Evolutionary conservation across 345 rosid genomes (phyloP).

Genomic region (Salix arbutifolia): DNA sequence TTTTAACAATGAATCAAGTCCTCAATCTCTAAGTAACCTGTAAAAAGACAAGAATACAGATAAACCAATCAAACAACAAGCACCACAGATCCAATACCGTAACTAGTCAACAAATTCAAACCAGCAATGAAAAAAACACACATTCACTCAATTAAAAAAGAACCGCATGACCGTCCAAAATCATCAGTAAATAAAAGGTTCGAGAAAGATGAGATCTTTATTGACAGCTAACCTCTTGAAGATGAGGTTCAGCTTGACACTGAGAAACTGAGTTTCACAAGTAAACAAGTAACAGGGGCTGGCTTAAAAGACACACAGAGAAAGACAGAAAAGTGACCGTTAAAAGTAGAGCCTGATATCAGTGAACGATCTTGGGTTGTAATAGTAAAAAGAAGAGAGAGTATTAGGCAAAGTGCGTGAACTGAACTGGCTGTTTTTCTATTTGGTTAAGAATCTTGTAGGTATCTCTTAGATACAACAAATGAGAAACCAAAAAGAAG

Average conservation of each 20-base stretch:
- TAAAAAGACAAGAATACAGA: constrained; percentile 12
- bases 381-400: not conserved
- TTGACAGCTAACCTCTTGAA: constrained; percentile 14
- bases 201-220: constrained; percentile 12
- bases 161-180: not conserved
- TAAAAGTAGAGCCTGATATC: not conserved
- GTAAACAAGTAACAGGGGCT: not conserved
- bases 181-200: not conserved
- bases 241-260: not conserved
- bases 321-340: not conserved
- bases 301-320: not conserved
- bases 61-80: constrained; percentile 4
- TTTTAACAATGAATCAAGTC: constrained; percentile 23
- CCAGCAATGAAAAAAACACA: not conserved
- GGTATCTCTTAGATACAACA: not conserved
- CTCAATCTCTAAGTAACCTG: constrained; percentile 24
- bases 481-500: not conserved
- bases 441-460: not conserved
- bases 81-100: constrained; percentile 12
- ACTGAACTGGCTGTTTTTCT: not conserved
- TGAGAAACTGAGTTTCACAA: not conserved
- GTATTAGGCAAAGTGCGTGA: not conserved
- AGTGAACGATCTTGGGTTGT: not conserved
- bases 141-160: not conserved
- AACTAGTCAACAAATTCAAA: not conserved